Percentiles rank a stretch among this genome's conserved stretches.
Conservation (phyloP, 345 rosid species). For the Microcos paniculata region DNA sequence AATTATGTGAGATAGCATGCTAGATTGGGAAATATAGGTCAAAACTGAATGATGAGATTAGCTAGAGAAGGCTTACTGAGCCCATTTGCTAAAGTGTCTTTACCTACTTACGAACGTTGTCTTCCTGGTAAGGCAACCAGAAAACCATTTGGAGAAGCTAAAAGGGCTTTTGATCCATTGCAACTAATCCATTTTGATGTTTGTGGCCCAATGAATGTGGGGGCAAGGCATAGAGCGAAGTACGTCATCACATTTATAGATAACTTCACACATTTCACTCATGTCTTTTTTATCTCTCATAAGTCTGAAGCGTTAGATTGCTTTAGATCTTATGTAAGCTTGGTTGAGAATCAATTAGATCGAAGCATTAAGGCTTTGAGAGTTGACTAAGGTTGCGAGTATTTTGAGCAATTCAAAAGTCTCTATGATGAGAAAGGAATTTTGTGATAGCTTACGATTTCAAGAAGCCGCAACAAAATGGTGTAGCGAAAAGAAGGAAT, state of each 20-base stretch:
- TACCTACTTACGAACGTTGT: conserved; percentile 1
- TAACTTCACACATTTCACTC: background rate
- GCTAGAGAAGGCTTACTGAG: conserved; percentile 3
- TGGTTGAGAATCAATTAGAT: conserved; percentile 1
- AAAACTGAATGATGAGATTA: background rate
- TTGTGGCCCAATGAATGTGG: conserved; percentile 1
- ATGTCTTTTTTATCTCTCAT: background rate
- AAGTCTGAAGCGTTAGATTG: background rate
- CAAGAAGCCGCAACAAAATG: conserved; percentile 4
- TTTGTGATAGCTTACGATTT: background rate
- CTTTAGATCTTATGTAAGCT: background rate
- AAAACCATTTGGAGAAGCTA: conserved; percentile 9
- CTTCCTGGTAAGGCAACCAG: background rate
- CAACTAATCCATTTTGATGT: conserved; percentile 12
- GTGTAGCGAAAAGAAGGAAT: background rate
- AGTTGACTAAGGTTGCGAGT: background rate
- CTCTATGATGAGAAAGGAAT: background rate
- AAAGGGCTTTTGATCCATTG: background rate
- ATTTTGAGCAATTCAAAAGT: background rate
- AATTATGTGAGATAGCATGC: background rate
- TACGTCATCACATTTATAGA: conserved; percentile 12
- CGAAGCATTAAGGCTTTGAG: background rate
- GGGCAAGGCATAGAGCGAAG: background rate
- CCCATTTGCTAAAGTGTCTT: background rate
- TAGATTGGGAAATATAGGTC: background rate